Conservation (phyloP, 441 rosid genomes). For the Isatis lusitanica region DNA sequence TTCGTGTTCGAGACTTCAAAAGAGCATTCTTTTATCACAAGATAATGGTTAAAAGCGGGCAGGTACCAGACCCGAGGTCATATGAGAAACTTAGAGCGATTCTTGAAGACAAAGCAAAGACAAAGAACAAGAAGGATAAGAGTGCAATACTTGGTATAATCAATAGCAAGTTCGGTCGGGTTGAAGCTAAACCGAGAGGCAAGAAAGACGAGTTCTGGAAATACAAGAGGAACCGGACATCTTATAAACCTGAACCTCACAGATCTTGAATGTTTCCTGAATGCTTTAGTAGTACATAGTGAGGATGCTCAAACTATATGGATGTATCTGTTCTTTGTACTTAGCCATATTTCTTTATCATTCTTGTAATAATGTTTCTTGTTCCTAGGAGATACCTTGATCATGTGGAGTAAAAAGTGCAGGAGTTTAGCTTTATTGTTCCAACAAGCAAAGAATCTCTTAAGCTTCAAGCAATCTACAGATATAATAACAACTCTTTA, state of each 20-base stretch:
- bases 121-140: slow-evolving; percentile 63
- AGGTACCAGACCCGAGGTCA: slow-evolving; percentile 73
- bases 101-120: slow-evolving; percentile 73
- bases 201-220: slow-evolving; percentile 96
- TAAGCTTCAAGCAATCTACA: slow-evolving; percentile 25
- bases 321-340: neutral
- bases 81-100: slow-evolving; percentile 79
- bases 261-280: slow-evolving; percentile 19
- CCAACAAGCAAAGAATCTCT: slow-evolving; percentile 36
- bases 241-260: slow-evolving; percentile 19
- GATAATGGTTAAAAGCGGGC: slow-evolving; percentile 78
- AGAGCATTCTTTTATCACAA: slow-evolving; percentile 90
- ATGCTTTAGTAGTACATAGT: slow-evolving; percentile 11
- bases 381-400: slow-evolving; percentile 17
- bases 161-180: slow-evolving; percentile 65
- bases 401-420: slow-evolving; percentile 26
- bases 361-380: neutral
- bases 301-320: neutral
- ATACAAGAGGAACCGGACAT: slow-evolving; percentile 48
- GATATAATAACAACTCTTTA: slow-evolving; percentile 9
- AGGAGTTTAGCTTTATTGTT: slow-evolving; percentile 29
- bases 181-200: slow-evolving; percentile 56
- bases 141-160: slow-evolving; percentile 83
- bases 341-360: neutral
- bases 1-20: slow-evolving; percentile 81